Conservation (phyloP, 768 basidiomycete species). For the Panaeolus cyanescens region DNA sequence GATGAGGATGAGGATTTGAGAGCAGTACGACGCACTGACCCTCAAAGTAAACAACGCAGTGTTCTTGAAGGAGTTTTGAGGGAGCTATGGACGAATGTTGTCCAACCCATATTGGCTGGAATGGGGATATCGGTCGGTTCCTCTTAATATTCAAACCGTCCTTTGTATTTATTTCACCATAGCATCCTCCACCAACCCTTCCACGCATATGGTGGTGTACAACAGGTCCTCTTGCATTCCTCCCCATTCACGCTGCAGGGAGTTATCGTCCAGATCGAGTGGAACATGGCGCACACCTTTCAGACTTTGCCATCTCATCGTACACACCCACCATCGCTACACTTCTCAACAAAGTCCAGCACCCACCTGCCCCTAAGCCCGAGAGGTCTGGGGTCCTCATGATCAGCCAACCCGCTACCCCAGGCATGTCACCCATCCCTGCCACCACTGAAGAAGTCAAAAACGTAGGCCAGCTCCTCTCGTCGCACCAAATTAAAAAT, state of each 20-base stretch:
- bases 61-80: conserved; percentile 4
- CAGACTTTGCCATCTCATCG: conserved; percentile 18
- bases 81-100: conserved; percentile 8
- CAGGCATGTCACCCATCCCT: conserved; percentile 13
- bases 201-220: conserved; percentile 26
- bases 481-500: conserved; percentile 1
- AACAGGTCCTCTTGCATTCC: conserved; percentile 24
- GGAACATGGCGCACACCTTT: neutral
- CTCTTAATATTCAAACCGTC: no score
- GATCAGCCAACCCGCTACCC: conserved; percentile 13
- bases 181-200: neutral
- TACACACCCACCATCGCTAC: conserved; percentile 16
- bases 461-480: neutral
- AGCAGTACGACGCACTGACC: neutral
- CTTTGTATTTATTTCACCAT: neutral
- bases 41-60: neutral
- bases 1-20: neutral
- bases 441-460: conserved; percentile 11
- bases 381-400: conserved; percentile 7
- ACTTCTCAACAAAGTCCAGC: conserved; percentile 9
- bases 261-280: conserved; percentile 12
- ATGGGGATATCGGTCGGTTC: conserved; percentile 5
- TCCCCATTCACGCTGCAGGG: conserved; percentile 34
- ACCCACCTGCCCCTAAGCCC: neutral
- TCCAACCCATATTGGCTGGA: conserved; percentile 9